Base-by-base conservation (phyloP, 1,284 basidiomycete genomes). In the Flammula alnicola region DNA sequence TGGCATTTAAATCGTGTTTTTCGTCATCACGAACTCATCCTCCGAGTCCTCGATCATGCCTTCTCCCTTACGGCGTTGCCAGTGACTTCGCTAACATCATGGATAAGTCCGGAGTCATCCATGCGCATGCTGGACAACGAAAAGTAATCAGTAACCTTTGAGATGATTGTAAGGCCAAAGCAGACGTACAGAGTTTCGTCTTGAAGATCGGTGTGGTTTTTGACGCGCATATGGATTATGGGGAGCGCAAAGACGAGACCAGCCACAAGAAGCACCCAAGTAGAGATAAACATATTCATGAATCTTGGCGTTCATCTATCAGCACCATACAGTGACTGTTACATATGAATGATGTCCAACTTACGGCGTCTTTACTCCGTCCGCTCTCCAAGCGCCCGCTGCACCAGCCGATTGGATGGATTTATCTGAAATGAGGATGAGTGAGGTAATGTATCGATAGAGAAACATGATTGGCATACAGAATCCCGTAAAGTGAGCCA, bases 251-350 rank as follows among this genome's bases (percentile, higher is more conserved):
- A 73, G 14, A 77, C 10, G 12, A 79, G 68, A 20, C 76, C 76
- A 7, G 64, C 72, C 19, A 64, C 68, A 20, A 75, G 65, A 2
- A 78, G 58, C n/a, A 59, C 65, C 76, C 77, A 79, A 0, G 75
- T 77, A 6, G 76, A 77, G 26, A 70, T 49, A 53, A 78, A 76
- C 16, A 78, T 71, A n/a, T n/a, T 77, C 73, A 77, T 76, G 56
- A 65, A 77, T 32, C 75, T 77, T 26, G 11, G 17, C 17, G 25
- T 23, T 26, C 4, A 19, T 6, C 4, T 5, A 31, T 37, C 4
- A 32, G 23, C 10, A 5, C 10, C 11, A 23, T 25, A 19, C 27
- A 16, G 12, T 14, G 26, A 5, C 50, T n/a, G n/a, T n/a, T n/a
- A n/a, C n/a, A n/a, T n/a, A n/a, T n/a, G n/a, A n/a, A n/a, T n/a